Percentiles rank a stretch among this genome's conserved stretches.
These are phyloP conservation scores for Herpetospermum pedunculosum DNA, from an alignment of 306 rosid species.

Conservation along the genomic window DNA sequence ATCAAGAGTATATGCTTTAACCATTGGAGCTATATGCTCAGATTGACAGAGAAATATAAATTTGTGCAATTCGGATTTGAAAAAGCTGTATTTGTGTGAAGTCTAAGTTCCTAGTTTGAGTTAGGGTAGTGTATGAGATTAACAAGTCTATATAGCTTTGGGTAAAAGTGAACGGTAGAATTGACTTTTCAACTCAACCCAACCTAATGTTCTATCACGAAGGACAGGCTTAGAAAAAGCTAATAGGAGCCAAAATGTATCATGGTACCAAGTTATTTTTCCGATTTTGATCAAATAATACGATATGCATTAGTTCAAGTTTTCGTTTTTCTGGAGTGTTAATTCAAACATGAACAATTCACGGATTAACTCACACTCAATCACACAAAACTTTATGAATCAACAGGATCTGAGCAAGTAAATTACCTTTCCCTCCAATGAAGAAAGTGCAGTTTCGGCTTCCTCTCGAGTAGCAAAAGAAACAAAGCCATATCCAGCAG, in stretches of 20 bases:
- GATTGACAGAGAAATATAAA: no score
- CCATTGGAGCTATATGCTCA: no score
- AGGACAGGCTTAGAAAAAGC: no score
- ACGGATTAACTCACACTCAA: not conserved
- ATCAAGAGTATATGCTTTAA: no score
- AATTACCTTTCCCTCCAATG: conserved; percentile 70
- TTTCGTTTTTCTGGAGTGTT: not conserved
- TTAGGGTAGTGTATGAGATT: not conserved
- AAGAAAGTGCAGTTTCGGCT: conserved; percentile 62
- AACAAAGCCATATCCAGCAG: conserved; percentile 78
- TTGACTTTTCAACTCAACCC: not conserved
- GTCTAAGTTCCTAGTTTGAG: not conserved
- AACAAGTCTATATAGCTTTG: not conserved
- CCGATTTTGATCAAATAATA: not conserved
- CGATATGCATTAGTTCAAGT: not conserved
- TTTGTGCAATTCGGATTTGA: no score
- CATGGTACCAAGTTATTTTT: not conserved
- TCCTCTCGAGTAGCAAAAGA: conserved; percentile 67
- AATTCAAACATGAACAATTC: not conserved
- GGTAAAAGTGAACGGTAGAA: not conserved
- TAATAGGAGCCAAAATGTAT: not conserved
- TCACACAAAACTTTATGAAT: not conserved
- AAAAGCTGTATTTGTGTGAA: no score
- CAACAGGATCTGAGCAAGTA: not conserved
- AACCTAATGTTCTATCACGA: no score